Evolutionary conservation across 208 protist species (phyloP).

Genomic region (Jaenimonas drosophilae): DNA sequence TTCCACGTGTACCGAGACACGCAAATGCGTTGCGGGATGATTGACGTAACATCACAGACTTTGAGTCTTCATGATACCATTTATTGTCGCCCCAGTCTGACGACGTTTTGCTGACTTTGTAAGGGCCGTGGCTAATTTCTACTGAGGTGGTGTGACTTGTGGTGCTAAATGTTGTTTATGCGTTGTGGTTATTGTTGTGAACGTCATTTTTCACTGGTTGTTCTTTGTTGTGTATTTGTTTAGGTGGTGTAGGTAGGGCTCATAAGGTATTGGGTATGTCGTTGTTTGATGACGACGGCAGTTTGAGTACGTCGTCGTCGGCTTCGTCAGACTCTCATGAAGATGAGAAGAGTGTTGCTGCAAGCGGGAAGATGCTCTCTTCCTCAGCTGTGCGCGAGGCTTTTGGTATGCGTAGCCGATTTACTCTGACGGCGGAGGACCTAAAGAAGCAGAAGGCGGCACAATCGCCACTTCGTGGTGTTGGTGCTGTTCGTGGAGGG

Average conservation of each 20-base stretch:
- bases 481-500: neutral
- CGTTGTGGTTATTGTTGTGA: too few relatives aligned
- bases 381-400: neutral
- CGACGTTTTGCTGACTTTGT: too few relatives aligned
- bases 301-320: conserved; percentile 2
- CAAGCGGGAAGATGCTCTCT: neutral
- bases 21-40: too few relatives aligned
- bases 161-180: too few relatives aligned
- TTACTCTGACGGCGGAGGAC: conserved; percentile 12
- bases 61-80: neutral
- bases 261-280: conserved; percentile 7
- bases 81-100: conserved; percentile 1
- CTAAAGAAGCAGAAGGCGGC: conserved; percentile 3
- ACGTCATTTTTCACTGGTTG: too few relatives aligned
- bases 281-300: conserved; percentile 16
- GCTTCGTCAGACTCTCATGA: neutral
- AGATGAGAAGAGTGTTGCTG: neutral
- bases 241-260: neutral
- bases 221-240: conserved; percentile 5
- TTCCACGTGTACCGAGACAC: too few relatives aligned
- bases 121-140: too few relatives aligned
- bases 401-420: conserved; percentile 1
- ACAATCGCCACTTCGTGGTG: conserved; percentile 8
- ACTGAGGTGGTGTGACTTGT: too few relatives aligned
- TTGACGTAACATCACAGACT: conserved; percentile 1